A percentile compares a stretch with the other conserved stretches of the same genome.
Evolutionary conservation across 768 basidiomycete genomes (phyloP).

Genomic region (Gymnopilus junonius): DNA sequence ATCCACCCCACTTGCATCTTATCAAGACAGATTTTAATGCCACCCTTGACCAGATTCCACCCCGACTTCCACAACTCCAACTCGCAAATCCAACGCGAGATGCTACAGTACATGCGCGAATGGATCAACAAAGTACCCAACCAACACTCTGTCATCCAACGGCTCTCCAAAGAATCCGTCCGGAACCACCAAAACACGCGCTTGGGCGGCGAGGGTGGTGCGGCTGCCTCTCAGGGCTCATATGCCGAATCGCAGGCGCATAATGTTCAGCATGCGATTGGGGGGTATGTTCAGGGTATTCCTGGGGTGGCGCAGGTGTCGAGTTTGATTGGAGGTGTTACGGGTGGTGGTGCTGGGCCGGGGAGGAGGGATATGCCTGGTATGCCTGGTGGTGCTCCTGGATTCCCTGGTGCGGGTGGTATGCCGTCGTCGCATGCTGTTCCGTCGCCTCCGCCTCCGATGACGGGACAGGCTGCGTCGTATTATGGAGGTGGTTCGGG

Average conservation of each 20-base stretch:
- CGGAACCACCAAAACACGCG: constrained; percentile 77
- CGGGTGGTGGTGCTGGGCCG: constrained; percentile 24
- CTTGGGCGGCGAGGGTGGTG: constrained; percentile 53
- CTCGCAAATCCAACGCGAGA: constrained; percentile 74
- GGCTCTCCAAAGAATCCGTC: constrained; percentile 68
- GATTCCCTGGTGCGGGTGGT: constrained; percentile 13
- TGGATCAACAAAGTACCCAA: constrained; percentile 60
- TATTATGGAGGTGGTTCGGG: constrained; percentile 1
- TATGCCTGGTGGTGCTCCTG: constrained; percentile 24
- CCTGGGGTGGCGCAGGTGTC: constrained; percentile 53
- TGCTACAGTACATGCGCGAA: constrained; percentile 67
- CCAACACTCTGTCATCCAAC: constrained; percentile 53
- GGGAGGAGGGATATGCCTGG: constrained; percentile 31
- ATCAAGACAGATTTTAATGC: neutral
- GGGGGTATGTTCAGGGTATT: constrained; percentile 49
- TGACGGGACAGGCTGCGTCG: constrained; percentile 16
- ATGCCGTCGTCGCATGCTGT: constrained; percentile 7
- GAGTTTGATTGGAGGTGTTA: constrained; percentile 31
- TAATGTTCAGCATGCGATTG: constrained; percentile 50
- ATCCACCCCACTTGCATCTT: neutral
- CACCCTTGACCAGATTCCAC: constrained; percentile 63
- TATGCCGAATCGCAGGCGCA: constrained; percentile 52
- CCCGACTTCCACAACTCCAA: constrained; percentile 74
- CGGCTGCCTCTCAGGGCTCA: constrained; percentile 48
- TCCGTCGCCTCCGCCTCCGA: constrained; percentile 17